Base-by-base conservation (phyloP, 1,139 yeast genomes). In the Pichia sp. region DNA sequence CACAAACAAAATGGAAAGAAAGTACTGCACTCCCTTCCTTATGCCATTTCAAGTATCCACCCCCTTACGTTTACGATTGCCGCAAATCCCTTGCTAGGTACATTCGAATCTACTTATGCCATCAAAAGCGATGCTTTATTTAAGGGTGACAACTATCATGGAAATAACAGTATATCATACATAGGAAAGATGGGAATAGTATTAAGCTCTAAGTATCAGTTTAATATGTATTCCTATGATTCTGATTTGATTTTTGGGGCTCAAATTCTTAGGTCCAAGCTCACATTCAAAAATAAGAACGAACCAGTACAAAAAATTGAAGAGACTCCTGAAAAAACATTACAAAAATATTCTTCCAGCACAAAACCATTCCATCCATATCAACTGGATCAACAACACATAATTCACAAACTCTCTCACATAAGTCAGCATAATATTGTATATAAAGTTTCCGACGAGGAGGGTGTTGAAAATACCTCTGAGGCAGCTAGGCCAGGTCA, bases 51-150 rank as follows among this genome's bases (percentile, higher is more conserved):
- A 2, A 42, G 47, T 8, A 49, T 56, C 15, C 59, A 56, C 51
- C 99, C 99, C 0, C 70, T 92, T 59, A 88, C 96, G 0, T 81
- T 93, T 80, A 88, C 98, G 0, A 67, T 93, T 40, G 86, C 96
- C 1, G 79, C 88, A 56, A 93, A 93, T 68, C 99, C 99, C 1
- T 75, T 93, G 11, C 76, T 93, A 68, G 99, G 99, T 3, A 95
- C 92, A 62, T 71, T 95, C 5, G 86, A 96, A 1, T 85, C 96
- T 1, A 87, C 96, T 0, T 93, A 93, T 67, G 83, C 97, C 0
- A 90, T 93, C 38, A 84, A 86, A 64, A 88, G 97, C 0, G 81
- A 90, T 6, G 79, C 82, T 0, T 42, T 48, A 10, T 54, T 49
- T 8, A 49, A 51, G 30, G 45, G 36, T 8, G 26, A 45, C 5